These are phyloP conservation scores for Albizia julibrissin DNA, from an alignment of 306 rosid genomes.

Conservation along the genomic window DNA sequence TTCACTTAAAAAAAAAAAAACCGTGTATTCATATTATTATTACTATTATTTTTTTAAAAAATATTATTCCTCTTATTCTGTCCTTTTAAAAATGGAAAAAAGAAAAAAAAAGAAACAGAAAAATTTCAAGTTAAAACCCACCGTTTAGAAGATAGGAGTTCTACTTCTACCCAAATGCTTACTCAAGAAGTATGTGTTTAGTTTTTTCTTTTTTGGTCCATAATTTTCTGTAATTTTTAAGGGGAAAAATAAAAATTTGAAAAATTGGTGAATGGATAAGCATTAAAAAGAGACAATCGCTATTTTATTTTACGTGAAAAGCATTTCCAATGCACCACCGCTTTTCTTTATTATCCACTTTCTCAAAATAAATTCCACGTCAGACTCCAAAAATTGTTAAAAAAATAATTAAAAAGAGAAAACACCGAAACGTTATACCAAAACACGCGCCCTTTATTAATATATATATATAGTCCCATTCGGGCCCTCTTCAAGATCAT, in stretches of 20 bases:
- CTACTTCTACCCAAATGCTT: neutral
- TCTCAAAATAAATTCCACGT: constrained; percentile 46
- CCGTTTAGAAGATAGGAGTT: neutral
- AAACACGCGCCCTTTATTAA: constrained; percentile 33
- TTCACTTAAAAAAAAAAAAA: constrained; percentile 30
- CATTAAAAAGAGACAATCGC: constrained; percentile 37
- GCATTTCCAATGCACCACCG: constrained; percentile 30
- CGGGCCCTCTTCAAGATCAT: constrained; percentile 26
- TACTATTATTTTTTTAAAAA: too few species aligned
- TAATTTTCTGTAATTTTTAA: neutral
- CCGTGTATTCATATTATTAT: constrained; percentile 53
- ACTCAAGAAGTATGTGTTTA: neutral
- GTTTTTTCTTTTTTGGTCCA: neutral
- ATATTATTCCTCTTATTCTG: too few species aligned
- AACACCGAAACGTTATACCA: constrained; percentile 28
- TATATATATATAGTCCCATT: constrained; percentile 43
- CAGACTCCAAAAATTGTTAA: neutral
- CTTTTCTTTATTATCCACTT: constrained; percentile 49
- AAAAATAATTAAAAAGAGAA: neutral
- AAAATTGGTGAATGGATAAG: constrained; percentile 49
- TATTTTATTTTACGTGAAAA: constrained; percentile 36
- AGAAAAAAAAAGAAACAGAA: neutral
- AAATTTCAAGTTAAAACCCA: neutral
- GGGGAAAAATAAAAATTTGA: neutral
- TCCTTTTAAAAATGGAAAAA: neutral